Evolutionary conservation across 148 eudicot genomes (phyloP).

Genomic region (Gaultheria prostrata): DNA sequence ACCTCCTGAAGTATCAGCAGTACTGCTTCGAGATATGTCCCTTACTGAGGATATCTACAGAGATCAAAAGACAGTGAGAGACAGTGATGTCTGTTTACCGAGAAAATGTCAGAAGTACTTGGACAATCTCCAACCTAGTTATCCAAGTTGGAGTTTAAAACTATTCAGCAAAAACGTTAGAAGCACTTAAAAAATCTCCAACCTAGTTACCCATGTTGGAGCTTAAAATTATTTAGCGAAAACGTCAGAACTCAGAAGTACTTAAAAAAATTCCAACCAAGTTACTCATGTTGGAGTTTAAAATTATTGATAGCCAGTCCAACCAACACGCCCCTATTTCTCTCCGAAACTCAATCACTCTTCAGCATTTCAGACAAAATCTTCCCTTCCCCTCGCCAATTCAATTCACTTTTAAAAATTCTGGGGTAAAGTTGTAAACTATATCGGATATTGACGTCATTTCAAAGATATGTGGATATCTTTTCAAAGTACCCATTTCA

Average conservation of each 20-base stretch:
- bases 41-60: conserved; percentile 60
- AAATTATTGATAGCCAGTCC: not conserved
- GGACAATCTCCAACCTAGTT: not conserved
- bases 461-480: not conserved
- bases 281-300: not conserved
- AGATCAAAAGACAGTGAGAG: not conserved
- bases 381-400: not conserved
- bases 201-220: not conserved
- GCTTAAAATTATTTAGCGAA: not conserved
- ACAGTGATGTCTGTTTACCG: not conserved
- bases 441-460: not conserved
- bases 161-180: not conserved
- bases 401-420: not conserved
- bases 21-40: conserved; percentile 72
- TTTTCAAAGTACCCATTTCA: not conserved
- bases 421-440: not conserved
- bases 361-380: not conserved
- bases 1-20: conserved; percentile 42
- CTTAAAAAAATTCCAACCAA: not conserved
- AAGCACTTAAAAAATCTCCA: not conserved
- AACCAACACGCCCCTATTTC: not conserved
- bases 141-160: not conserved
- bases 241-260: not conserved
- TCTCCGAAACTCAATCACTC: not conserved
- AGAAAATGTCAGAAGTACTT: not conserved